These are phyloP conservation scores for Pythium sp. DNA, from an alignment of 352 stramenopile species.

Conservation along the genomic window DNA sequence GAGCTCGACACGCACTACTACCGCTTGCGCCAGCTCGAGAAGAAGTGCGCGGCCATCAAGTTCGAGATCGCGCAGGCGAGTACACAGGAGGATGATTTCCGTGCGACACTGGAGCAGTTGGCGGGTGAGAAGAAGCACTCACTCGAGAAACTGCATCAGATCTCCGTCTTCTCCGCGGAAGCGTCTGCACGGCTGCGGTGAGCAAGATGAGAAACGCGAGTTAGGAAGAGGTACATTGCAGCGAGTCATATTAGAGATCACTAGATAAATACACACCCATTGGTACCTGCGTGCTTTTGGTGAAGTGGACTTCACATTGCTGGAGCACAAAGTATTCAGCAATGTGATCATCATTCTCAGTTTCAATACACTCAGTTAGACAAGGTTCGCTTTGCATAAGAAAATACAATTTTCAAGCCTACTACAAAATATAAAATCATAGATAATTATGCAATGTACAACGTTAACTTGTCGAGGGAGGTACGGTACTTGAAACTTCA, in stretches of 20 bases:
- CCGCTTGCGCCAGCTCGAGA: slow-evolving; percentile 52
- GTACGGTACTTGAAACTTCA: slow-evolving; percentile 19
- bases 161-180: slow-evolving; percentile 49
- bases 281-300: not conserved
- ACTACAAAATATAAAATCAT: not conserved
- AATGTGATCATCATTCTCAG: not conserved
- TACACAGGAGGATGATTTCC: slow-evolving; percentile 61
- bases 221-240: not conserved
- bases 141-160: slow-evolving; percentile 55
- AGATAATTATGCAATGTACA: not conserved
- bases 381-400: not conserved
- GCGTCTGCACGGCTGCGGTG: slow-evolving; percentile 5
- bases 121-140: slow-evolving; percentile 39
- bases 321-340: not conserved
- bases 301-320: not conserved
- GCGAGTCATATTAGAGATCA: not conserved
- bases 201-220: not conserved
- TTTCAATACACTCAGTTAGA: not conserved
- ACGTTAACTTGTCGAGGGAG: not conserved
- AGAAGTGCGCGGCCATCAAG: slow-evolving; percentile 56
- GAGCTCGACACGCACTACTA: slow-evolving; percentile 65
- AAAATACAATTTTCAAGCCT: too few relatives aligned
- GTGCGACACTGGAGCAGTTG: slow-evolving; percentile 51
- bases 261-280: not conserved
- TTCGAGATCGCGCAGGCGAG: slow-evolving; percentile 61